Percentiles rank a stretch among this genome's conserved stretches.
phyloP scores from a whole-genome alignment of 345 rosid species.

The Odontarrhena argentea region DNA sequence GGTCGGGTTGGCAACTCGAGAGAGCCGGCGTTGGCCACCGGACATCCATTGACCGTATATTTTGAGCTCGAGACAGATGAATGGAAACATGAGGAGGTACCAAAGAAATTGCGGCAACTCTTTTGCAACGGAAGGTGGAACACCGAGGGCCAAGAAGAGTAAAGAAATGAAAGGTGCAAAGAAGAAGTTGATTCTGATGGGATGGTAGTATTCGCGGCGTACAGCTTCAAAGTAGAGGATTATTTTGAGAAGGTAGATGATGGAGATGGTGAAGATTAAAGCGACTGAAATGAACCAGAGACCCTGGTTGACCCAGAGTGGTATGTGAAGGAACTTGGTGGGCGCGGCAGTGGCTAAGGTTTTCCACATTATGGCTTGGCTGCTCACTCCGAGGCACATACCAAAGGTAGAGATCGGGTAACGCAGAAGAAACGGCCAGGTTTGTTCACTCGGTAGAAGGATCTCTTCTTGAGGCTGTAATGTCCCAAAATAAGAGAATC shows the following conservation, averaged over 20 bases:
- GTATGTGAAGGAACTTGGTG: constrained; percentile 65
- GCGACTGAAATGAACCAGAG: constrained; percentile 66
- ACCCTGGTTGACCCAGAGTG: constrained; percentile 44
- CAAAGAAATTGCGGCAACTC: constrained; percentile 54
- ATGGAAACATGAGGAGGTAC: constrained; percentile 80
- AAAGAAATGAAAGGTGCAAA: constrained; percentile 87
- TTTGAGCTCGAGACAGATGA: constrained; percentile 71
- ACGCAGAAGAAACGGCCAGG: constrained; percentile 84
- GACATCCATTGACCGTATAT: constrained; percentile 97
- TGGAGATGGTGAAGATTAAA: constrained; percentile 46
- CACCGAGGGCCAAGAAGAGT: constrained; percentile 70
- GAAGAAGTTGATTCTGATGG: constrained; percentile 82
- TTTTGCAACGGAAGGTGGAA: constrained; percentile 52
- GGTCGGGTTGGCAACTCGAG: constrained; percentile 82
- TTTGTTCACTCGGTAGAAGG: constrained; percentile 67
- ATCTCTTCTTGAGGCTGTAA: constrained; percentile 68
- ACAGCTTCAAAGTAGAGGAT: constrained; percentile 78
- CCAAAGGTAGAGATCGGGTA: constrained; percentile 76
- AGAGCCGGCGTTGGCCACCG: constrained; percentile 78
- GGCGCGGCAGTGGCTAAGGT: constrained; percentile 61
- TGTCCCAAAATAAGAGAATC: background rate
- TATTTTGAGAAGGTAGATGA: constrained; percentile 59
- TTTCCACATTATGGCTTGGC: constrained; percentile 90
- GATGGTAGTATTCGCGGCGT: constrained; percentile 83
- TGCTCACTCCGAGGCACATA: constrained; percentile 85